Percentiles rank a stretch among this genome's conserved stretches.
These are phyloP conservation scores for Xylaria cubensis DNA, from an alignment of 495 filamentous ascomycete species.

Conservation along the genomic window DNA sequence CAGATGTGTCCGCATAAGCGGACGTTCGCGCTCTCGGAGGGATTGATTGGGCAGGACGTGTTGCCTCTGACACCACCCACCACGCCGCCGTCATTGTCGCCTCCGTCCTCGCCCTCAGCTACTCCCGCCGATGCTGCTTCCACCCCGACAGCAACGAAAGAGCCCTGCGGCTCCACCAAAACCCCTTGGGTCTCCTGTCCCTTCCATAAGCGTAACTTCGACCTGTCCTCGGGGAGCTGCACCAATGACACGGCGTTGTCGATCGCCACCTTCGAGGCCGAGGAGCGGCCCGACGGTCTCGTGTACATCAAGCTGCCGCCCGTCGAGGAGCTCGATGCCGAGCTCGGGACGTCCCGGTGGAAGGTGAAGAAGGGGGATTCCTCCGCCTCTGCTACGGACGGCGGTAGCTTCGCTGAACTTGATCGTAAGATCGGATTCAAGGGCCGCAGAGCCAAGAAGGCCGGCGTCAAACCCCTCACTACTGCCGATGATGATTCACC, in stretches of 20 bases:
- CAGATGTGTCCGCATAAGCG: constrained; percentile 99
- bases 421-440: constrained; percentile 65
- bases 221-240: constrained; percentile 76
- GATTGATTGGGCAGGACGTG: constrained; percentile 79
- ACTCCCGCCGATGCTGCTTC: constrained; percentile 1
- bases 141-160: neutral
- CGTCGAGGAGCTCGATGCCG: constrained; percentile 81
- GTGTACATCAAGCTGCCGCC: constrained; percentile 88
- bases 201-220: constrained; percentile 91
- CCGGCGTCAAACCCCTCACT: constrained; percentile 53
- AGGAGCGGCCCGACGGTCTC: constrained; percentile 79
- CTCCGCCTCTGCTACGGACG: constrained; percentile 41
- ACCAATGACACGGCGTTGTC: constrained; percentile 77
- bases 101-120: constrained; percentile 2
- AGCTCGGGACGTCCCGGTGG: constrained; percentile 84
- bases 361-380: constrained; percentile 77
- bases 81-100: constrained; percentile 54
- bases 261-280: constrained; percentile 85
- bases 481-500: constrained; percentile 30
- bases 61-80: constrained; percentile 34
- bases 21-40: constrained; percentile 87
- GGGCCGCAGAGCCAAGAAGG: constrained; percentile 47
- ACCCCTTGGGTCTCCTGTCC: constrained; percentile 90
- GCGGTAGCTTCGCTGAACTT: constrained; percentile 63
- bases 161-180: constrained; percentile 39